A percentile compares a stretch with the other conserved stretches of the same genome.
phyloP scores from a whole-genome alignment of 2,329 filamentous ascomycete genomes.

The Periconia digitata region DNA sequence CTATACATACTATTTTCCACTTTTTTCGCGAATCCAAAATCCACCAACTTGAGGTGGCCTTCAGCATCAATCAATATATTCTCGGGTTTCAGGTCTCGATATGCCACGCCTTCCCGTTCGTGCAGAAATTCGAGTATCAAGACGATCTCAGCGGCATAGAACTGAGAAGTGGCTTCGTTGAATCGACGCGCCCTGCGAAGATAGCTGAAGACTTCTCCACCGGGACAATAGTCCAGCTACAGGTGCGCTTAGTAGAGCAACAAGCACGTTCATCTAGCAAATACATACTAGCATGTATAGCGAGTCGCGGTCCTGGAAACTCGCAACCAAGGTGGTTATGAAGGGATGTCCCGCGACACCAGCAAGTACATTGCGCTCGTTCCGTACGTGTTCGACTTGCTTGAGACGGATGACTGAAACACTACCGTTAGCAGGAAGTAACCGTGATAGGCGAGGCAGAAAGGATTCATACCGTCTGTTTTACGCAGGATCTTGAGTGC shows the following conservation, averaged over 20 bases:
- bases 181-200: slow-evolving; percentile 76
- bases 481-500: slow-evolving; percentile 77
- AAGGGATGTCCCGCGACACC: slow-evolving; percentile 80
- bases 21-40: slow-evolving; percentile 84
- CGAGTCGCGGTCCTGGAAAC: slow-evolving; percentile 77
- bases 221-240: slow-evolving; percentile 76
- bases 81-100: slow-evolving; percentile 80
- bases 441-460: not conserved
- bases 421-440: slow-evolving; percentile 19
- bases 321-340: slow-evolving; percentile 76
- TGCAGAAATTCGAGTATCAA: slow-evolving; percentile 80
- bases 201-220: slow-evolving; percentile 83
- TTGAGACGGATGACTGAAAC: slow-evolving; percentile 73
- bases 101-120: slow-evolving; percentile 77
- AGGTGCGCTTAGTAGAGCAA: slow-evolving; percentile 18
- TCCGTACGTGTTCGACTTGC: slow-evolving; percentile 83
- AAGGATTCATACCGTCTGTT: slow-evolving; percentile 48
- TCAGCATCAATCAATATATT: slow-evolving; percentile 77
- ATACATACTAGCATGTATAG: slow-evolving; percentile 70
- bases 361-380: slow-evolving; percentile 76
- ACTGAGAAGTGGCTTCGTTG: slow-evolving; percentile 74
- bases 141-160: slow-evolving; percentile 83
- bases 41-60: slow-evolving; percentile 79
- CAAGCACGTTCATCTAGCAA: slow-evolving; percentile 1
- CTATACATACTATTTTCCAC: slow-evolving; percentile 59